Evolutionary conservation across 345 rosid genomes (phyloP).

Genomic region (Salix caprea): DNA sequence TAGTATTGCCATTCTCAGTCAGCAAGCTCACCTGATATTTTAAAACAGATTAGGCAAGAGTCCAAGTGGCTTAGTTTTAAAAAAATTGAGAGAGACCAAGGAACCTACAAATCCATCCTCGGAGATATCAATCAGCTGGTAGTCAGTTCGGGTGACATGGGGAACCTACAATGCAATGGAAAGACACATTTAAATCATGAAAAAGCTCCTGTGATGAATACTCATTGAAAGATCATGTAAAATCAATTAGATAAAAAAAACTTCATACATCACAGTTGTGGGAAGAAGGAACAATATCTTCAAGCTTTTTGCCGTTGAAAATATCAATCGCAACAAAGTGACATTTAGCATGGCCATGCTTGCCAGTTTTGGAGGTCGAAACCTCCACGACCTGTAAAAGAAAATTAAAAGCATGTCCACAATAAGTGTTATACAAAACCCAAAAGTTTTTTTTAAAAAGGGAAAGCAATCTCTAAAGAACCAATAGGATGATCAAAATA

Average conservation of each 20-base stretch:
- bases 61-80: background rate
- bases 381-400: conserved; percentile 30
- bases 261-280: conserved; percentile 34
- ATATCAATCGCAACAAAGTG: conserved; percentile 34
- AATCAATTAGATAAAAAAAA: background rate
- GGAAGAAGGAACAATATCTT: conserved; percentile 37
- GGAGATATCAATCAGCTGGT: conserved; percentile 31
- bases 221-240: background rate
- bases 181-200: background rate
- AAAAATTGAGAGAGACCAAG: background rate
- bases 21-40: conserved; percentile 28
- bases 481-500: background rate
- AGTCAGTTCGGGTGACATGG: conserved; percentile 31
- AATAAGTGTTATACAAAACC: background rate
- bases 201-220: background rate
- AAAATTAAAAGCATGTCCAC: background rate
- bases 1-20: conserved; percentile 31
- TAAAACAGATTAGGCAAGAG: background rate
- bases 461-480: background rate
- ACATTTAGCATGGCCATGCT: conserved; percentile 37
- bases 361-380: conserved; percentile 33
- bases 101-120: conserved; percentile 32
- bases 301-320: conserved; percentile 32
- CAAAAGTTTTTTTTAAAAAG: no score
- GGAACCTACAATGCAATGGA: conserved; percentile 18